Evolutionary conservation across 768 basidiomycete species (phyloP), one percentile per base, ranked within the genome.

Genomic region (Albatrellus ellisii): DNA sequence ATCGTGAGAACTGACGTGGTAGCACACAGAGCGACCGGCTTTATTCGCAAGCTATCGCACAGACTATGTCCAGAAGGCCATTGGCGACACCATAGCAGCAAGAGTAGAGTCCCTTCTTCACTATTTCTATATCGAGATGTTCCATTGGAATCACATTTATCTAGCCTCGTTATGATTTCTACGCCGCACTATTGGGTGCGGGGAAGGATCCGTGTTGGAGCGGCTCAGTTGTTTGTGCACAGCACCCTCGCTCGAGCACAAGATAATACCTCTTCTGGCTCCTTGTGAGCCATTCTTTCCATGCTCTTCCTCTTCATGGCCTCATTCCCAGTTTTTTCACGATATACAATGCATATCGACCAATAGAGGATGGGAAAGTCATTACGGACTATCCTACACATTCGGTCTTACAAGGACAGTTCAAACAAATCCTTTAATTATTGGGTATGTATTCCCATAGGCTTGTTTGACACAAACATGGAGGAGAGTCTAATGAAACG

Each of bases 401-500:
- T 22, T 61, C 61, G 6, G 64, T 80, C 27, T 51, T 64, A 3
- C 39, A 54, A 1, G 70, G 72, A 3, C 61, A 65, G 15, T 72
- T 73, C 42, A 57, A 63, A 1, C 55, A 61, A n/a, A 69, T 78
- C 3, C 70, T 4, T 52, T 79, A 3, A 69, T 83, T 25, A 68
- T 75, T 25, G 75, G 76, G 77, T 77, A 51, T 15, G 64, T 55
- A 15, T 40, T 43, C 33, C 33, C 36, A 6, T 24, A 27, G 31
- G n/a, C 17, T 36, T 39, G 22, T 15, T 41, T 65, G 40, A 62
- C 77, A 2, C 60, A 75, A 0, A 75, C 73, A 2, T 70, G n/a
- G n/a, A n/a, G n/a, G n/a, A n/a, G n/a, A n/a, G n/a, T n/a, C 74
- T 6, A 77, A 81, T 38, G 76, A 80, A 52, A 73, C 77, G 1